These are phyloP conservation scores for Cystofilobasidium macerans DNA, from an alignment of 768 basidiomycete genomes.

Conservation along the genomic window DNA sequence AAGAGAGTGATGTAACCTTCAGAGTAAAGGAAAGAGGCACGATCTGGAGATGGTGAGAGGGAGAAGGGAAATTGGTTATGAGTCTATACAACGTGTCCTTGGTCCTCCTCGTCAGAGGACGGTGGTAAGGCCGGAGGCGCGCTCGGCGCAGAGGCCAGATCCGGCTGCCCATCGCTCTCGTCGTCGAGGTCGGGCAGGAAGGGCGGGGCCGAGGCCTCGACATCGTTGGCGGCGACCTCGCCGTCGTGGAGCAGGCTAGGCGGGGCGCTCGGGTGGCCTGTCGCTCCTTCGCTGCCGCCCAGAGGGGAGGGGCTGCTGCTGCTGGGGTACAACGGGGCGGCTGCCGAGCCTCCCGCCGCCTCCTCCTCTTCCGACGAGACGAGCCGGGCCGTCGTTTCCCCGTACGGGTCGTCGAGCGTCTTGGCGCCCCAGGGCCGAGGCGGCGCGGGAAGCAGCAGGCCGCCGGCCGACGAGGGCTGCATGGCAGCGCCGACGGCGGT, in stretches of 20 bases:
- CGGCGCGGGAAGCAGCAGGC: not conserved
- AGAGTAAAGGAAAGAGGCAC: too few species aligned
- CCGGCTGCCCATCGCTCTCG: not conserved
- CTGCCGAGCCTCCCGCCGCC: too few species aligned
- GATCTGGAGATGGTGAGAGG: too few species aligned
- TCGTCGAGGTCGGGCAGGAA: not conserved
- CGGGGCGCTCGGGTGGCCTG: too few species aligned
- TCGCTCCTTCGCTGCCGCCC: too few species aligned
- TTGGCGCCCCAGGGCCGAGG: slow-evolving; percentile 2
- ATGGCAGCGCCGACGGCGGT: too few species aligned
- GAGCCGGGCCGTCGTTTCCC: not conserved
- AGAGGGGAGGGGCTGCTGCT: too few species aligned
- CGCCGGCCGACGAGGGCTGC: too few species aligned
- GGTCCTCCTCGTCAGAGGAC: not conserved
- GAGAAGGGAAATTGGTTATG: too few species aligned
- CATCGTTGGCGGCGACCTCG: not conserved
- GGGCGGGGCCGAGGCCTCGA: not conserved
- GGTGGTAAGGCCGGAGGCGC: not conserved
- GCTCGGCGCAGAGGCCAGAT: not conserved
- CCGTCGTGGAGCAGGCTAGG: not conserved
- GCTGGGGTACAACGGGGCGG: too few species aligned
- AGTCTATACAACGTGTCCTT: too few species aligned
- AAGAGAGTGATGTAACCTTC: too few species aligned
- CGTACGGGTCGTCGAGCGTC: slow-evolving; percentile 9
- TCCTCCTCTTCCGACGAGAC: not conserved